These are phyloP conservation scores for Vickermania ingenoplastis DNA, from an alignment of 208 protist genomes.

Conservation along the genomic window DNA sequence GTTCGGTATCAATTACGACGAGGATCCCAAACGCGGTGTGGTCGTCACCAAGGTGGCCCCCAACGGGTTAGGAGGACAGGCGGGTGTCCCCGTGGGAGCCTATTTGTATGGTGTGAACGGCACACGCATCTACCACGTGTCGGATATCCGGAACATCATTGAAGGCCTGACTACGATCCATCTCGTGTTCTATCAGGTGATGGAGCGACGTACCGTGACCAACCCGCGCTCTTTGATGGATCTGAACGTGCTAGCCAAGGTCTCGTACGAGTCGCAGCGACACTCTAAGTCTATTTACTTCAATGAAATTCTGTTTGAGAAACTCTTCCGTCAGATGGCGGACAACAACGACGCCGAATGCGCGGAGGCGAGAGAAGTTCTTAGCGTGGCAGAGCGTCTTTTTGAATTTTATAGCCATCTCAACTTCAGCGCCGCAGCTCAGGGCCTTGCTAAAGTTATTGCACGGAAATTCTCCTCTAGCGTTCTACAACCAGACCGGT, in stretches of 20 bases:
- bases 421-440: slow-evolving; percentile 74
- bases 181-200: slow-evolving; percentile 40
- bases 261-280: slow-evolving; percentile 70
- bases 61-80: slow-evolving; percentile 51
- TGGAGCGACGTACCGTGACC: slow-evolving; percentile 35
- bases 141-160: slow-evolving; percentile 73
- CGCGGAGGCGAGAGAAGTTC: slow-evolving; percentile 26
- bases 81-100: slow-evolving; percentile 61
- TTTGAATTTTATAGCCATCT: slow-evolving; percentile 84
- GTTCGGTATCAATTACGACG: slow-evolving; percentile 89
- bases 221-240: slow-evolving; percentile 60
- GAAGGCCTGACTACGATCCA: slow-evolving; percentile 59
- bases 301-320: slow-evolving; percentile 76
- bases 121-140: slow-evolving; percentile 36
- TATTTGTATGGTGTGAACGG: slow-evolving; percentile 71
- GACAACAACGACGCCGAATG: slow-evolving; percentile 29
- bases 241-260: slow-evolving; percentile 51
- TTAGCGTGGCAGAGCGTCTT: slow-evolving; percentile 59
- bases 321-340: slow-evolving; percentile 34
- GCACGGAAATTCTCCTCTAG: slow-evolving; percentile 63
- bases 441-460: slow-evolving; percentile 70
- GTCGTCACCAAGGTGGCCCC: slow-evolving; percentile 79
- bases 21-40: slow-evolving; percentile 47
- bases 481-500: slow-evolving; percentile 63
- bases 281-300: slow-evolving; percentile 86